phyloP scores from a whole-genome alignment of 192 early-diverging fungal genomes.

The Entomortierella chlamydospora region DNA sequence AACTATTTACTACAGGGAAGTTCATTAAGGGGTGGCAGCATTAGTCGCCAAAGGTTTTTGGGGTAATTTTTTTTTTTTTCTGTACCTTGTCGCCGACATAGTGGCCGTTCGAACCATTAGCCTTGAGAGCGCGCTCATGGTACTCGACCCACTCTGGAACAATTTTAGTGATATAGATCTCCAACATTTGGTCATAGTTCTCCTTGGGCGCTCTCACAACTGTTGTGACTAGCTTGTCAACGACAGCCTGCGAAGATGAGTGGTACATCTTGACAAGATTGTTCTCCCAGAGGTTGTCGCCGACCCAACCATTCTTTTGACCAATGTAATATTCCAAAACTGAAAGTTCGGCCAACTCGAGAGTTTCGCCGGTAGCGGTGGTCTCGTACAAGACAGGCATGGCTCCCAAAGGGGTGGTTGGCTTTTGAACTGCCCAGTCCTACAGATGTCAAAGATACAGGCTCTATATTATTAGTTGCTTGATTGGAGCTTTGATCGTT shows the following conservation, averaged over 20 bases:
- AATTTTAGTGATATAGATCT: conserved; percentile 38
- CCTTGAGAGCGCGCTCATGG: conserved; percentile 55
- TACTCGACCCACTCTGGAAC: conserved; percentile 25
- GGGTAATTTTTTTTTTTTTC: too few relatives aligned
- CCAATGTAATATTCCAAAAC: conserved; percentile 63
- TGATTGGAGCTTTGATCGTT: too few relatives aligned
- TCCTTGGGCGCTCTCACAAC: conserved; percentile 33
- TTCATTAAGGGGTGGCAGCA: too few relatives aligned
- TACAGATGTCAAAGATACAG: neutral
- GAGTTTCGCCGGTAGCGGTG: conserved; percentile 24
- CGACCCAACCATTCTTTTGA: conserved; percentile 43
- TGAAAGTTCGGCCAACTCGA: conserved; percentile 54
- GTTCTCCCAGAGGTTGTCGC: conserved; percentile 43
- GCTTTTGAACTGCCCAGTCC: conserved; percentile 57
- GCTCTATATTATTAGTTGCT: too few relatives aligned
- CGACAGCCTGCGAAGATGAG: conserved; percentile 47
- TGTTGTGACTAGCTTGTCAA: conserved; percentile 24
- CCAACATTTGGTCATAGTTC: conserved; percentile 7
- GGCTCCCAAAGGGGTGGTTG: conserved; percentile 53
- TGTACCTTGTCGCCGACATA: conserved; percentile 55
- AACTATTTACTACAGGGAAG: too few relatives aligned
- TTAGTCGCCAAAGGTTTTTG: too few relatives aligned
- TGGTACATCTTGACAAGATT: conserved; percentile 33
- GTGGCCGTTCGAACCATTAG: conserved; percentile 66
- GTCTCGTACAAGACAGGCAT: conserved; percentile 61